Evolutionary conservation across 306 rosid species (phyloP), one percentile per base, ranked within the genome.

Genomic region (Cucumis cinereus): DNA sequence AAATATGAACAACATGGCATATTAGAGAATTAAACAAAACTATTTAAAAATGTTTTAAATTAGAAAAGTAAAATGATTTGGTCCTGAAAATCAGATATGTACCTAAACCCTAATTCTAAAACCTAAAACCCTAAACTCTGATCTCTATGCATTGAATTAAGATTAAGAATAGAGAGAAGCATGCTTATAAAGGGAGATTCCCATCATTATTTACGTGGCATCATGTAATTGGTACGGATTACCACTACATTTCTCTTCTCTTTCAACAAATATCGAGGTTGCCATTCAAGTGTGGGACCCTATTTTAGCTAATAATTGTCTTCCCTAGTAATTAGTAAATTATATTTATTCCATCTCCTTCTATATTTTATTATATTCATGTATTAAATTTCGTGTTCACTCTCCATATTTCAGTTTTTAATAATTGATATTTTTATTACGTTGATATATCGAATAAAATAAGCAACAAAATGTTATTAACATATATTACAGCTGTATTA

Each of bases 121-220:
- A 45, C 16, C 50, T 15, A 12, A 49, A 50, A 68, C 55, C 30
- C 74, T 41, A 43, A 43, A 41, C 53, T 38, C 73, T 38, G 35
- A n/a, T 45, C 52, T 45, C 52, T 50, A 50, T n/a, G 53, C n/a
- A 67, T 43, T 69, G 74, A 40, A 26, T 43, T 22, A 3, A 12
- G 50, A 68, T 49, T 26, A 24, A 47, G 7, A 6, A 17, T 71
- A 26, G 24, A 26, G 59, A 47, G 45, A 49, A 38, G 76, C 59
- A 71, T 71, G 76, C 59, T 71, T 71, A 6, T 28, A 71, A 50
- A 49, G 59, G 26, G 59, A 71, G 76, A 50, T 49, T 71, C 60
- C 76, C 12, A 16, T 71, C 15, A 11, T 23, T 11, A 17, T 24
- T 9, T 17, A 71, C 75, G 75, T 70, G 75, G 58, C 56, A 24